These are phyloP conservation scores for Conidiobolus incongruus DNA, from an alignment of 371 early-diverging fungal species.

Conservation along the genomic window DNA sequence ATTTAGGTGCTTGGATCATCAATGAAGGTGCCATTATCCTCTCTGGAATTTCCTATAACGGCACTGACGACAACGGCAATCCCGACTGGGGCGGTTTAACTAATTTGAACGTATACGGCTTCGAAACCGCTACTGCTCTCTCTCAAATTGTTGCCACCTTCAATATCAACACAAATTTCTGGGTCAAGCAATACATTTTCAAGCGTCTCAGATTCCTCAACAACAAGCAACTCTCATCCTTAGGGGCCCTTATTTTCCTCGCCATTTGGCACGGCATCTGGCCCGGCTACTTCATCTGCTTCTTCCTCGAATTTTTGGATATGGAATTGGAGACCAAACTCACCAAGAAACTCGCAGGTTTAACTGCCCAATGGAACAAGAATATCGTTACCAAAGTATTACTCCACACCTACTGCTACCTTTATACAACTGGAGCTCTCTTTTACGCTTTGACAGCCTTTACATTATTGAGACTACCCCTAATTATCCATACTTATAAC, in stretches of 20 bases:
- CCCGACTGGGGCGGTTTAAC: constrained; percentile 28
- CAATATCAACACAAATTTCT: constrained; percentile 54
- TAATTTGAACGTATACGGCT: constrained; percentile 20
- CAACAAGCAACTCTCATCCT: constrained; percentile 31
- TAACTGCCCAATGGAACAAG: not conserved
- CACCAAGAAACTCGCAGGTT: not conserved
- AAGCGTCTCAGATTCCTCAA: constrained; percentile 41
- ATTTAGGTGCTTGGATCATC: constrained; percentile 42
- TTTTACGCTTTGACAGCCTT: constrained; percentile 9
- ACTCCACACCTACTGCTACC: constrained; percentile 5
- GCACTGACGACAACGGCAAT: constrained; percentile 18
- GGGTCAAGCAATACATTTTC: constrained; percentile 47
- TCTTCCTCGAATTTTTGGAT: constrained; percentile 33
- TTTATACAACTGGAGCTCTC: constrained; percentile 8
- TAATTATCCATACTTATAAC: not conserved
- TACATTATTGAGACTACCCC: constrained; percentile 5
- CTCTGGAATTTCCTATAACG: constrained; percentile 39
- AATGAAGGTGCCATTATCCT: constrained; percentile 31
- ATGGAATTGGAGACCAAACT: constrained; percentile 12
- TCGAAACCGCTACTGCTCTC: constrained; percentile 30
- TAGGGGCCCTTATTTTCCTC: constrained; percentile 33
- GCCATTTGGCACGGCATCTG: constrained; percentile 56
- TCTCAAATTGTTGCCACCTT: constrained; percentile 28
- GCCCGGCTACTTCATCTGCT: constrained; percentile 32
- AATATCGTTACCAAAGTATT: not conserved